phyloP scores from a whole-genome alignment of 75 land plant genomes.

The Ceratopteris richardii region DNA sequence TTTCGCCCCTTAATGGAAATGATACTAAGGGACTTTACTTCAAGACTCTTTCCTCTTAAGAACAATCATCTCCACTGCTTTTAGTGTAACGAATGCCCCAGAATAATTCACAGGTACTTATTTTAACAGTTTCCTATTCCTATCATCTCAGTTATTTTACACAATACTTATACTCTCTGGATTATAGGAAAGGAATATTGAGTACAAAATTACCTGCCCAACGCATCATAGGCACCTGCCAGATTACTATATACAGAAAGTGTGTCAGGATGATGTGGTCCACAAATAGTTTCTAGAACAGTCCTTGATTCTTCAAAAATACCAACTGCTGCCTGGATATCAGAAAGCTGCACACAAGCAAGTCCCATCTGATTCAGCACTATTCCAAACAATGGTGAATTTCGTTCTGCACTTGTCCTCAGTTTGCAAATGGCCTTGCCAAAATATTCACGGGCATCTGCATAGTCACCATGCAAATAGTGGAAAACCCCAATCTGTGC shows the following conservation, averaged over 20 bases:
- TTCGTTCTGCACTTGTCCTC: slow-evolving; percentile 42
- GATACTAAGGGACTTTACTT: too few relatives aligned
- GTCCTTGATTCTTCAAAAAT: slow-evolving; percentile 68
- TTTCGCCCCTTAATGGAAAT: too few relatives aligned
- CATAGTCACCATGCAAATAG: slow-evolving; percentile 50
- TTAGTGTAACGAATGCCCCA: too few relatives aligned
- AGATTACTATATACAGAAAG: slow-evolving; percentile 79
- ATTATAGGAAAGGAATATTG: too few relatives aligned
- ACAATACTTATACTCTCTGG: too few relatives aligned
- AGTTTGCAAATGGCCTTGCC: slow-evolving; percentile 56
- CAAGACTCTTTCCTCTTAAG: too few relatives aligned
- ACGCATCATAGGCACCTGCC: slow-evolving; percentile 83
- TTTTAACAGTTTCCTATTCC: too few relatives aligned
- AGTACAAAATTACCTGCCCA: slow-evolving; percentile 80
- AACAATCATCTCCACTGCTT: too few relatives aligned
- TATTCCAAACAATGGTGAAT: slow-evolving; percentile 64
- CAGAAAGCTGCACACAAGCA: slow-evolving; percentile 56
- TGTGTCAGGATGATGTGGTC: slow-evolving; percentile 70
- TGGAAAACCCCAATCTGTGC: slow-evolving; percentile 89
- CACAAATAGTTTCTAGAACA: slow-evolving; percentile 64
- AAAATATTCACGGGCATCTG: slow-evolving; percentile 40
- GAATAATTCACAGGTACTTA: too few relatives aligned
- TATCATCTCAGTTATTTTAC: too few relatives aligned
- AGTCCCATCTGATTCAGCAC: slow-evolving; percentile 86
- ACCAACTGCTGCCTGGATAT: slow-evolving; percentile 60